Evolutionary conservation across 139 green algal genomes (phyloP), one percentile per base, ranked within the genome.

Genomic region (Chlamydomonas sp.): DNA sequence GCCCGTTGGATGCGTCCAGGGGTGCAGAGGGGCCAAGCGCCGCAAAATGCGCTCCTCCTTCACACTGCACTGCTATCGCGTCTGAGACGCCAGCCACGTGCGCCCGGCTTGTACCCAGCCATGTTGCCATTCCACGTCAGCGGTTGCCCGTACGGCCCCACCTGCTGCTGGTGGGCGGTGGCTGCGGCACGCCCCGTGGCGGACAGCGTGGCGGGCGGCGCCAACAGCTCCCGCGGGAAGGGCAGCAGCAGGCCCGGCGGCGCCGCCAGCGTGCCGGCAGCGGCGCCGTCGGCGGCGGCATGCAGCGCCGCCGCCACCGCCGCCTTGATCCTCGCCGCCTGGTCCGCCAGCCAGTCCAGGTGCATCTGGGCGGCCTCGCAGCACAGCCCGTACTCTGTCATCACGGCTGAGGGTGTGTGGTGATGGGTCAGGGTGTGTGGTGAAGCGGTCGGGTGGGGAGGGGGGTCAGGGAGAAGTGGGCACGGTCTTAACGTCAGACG

Each of bases 271-370:
- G 2, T 62, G 17, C 83, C 83, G 18, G 6, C 9, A 72, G 10
- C 62, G 15, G 83, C 83, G 14, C 14, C 83, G 3, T 4, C 12
- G 62, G 80, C 57, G 18, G 75, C 73, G 3, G 7, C 72, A 60
- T 71, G 12, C 72, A 80, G 10, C 73, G 5, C 72, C 83, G 83
- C 61, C 20, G 78, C 83, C 62, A 78, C 31, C 31, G 62, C 72
- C 61, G 83, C 83, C 83, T 87, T 87, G 72, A 87, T 12, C 62
- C 5, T 7, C 10, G 83, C 83, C n/a, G 61, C 83, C 3, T 15
- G 31, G 62, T 87, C 72, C 62, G 68, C 83, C 83, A 87, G 83
- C 83, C 83, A 87, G 72, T 2, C 2, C 72, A 87, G 83, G 83
- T 87, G 83, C 62, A 59, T n/a, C 12, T 18, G 12, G 62, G 80